These are phyloP conservation scores for Albizia julibrissin DNA, from an alignment of 306 rosid species.

Conservation along the genomic window DNA sequence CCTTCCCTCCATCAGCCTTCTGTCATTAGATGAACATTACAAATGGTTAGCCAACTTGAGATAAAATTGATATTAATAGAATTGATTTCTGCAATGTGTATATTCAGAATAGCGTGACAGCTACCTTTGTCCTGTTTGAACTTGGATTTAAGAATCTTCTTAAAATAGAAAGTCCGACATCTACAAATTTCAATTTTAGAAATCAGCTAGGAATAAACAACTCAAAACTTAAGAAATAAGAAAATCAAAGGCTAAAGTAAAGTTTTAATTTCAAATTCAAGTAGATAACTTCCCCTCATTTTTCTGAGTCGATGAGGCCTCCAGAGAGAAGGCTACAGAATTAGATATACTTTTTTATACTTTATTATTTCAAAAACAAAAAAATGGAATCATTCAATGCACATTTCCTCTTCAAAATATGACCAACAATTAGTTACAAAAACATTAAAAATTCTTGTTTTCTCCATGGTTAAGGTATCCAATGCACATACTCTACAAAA, in stretches of 20 bases:
- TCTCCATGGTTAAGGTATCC: neutral
- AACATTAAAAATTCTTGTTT: neutral
- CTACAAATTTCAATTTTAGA: slow-evolving; percentile 54
- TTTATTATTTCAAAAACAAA: neutral
- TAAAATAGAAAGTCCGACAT: slow-evolving; percentile 84
- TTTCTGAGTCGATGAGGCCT: slow-evolving; percentile 8
- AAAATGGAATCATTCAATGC: neutral
- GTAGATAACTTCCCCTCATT: neutral
- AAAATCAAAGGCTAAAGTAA: neutral
- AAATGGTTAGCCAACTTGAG: slow-evolving; percentile 42
- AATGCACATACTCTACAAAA: neutral
- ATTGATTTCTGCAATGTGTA: slow-evolving; percentile 24
- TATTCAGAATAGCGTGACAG: slow-evolving; percentile 36
- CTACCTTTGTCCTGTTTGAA: slow-evolving; percentile 65
- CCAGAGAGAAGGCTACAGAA: neutral
- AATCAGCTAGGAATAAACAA: slow-evolving; percentile 30
- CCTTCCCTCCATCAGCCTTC: slow-evolving; percentile 72
- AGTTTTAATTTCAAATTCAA: neutral
- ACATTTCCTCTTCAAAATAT: too few relatives aligned
- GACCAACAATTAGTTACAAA: neutral
- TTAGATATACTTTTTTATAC: neutral
- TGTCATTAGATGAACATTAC: slow-evolving; percentile 69
- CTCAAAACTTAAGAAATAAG: slow-evolving; percentile 10
- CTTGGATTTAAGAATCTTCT: slow-evolving; percentile 88
- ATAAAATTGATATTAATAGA: slow-evolving; percentile 27